Conservation (phyloP, 1,139 yeast genomes). For the Scheffersomyces insectosa region DNA sequence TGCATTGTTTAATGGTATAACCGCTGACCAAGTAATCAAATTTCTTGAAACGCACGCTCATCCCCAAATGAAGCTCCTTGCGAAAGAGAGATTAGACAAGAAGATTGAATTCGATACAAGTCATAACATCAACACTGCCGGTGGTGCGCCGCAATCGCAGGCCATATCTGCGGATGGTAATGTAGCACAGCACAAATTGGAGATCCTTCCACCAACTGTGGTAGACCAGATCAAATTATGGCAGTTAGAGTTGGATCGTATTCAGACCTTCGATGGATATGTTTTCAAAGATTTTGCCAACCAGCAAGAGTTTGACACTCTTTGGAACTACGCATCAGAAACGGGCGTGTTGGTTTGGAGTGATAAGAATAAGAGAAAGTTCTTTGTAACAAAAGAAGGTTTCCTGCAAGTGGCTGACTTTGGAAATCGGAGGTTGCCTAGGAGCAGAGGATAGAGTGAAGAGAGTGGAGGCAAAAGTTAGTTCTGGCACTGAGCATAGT, state of each 20-base stretch:
- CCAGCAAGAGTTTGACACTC: slow-evolving; percentile 72
- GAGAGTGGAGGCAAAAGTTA: no score
- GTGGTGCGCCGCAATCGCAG: slow-evolving; percentile 41
- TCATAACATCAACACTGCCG: slow-evolving; percentile 53
- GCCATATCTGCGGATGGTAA: slow-evolving; percentile 21
- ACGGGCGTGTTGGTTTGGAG: slow-evolving; percentile 89
- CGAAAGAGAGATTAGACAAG: slow-evolving; percentile 67
- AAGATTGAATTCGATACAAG: slow-evolving; percentile 66
- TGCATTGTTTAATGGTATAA: slow-evolving; percentile 85
- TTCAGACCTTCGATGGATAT: slow-evolving; percentile 84
- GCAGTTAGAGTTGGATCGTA: slow-evolving; percentile 95
- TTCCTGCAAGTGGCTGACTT: slow-evolving; percentile 83
- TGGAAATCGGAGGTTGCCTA: slow-evolving; percentile 61
- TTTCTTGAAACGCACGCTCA: slow-evolving; percentile 93
- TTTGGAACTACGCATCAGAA: slow-evolving; percentile 80
- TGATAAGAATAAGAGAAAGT: slow-evolving; percentile 69
- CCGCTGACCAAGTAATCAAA: slow-evolving; percentile 91
- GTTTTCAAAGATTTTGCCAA: slow-evolving; percentile 82
- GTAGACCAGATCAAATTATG: slow-evolving; percentile 93
- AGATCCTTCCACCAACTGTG: slow-evolving; percentile 88
- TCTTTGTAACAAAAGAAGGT: slow-evolving; percentile 84
- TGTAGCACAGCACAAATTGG: slow-evolving; percentile 48
- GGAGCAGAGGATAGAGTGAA: slow-evolving; percentile 6
- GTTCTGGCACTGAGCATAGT: no score
- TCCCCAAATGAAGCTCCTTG: slow-evolving; percentile 79